These are phyloP conservation scores for Talinum fruticosum DNA, from an alignment of 148 eudicot genomes.

Conservation along the genomic window DNA sequence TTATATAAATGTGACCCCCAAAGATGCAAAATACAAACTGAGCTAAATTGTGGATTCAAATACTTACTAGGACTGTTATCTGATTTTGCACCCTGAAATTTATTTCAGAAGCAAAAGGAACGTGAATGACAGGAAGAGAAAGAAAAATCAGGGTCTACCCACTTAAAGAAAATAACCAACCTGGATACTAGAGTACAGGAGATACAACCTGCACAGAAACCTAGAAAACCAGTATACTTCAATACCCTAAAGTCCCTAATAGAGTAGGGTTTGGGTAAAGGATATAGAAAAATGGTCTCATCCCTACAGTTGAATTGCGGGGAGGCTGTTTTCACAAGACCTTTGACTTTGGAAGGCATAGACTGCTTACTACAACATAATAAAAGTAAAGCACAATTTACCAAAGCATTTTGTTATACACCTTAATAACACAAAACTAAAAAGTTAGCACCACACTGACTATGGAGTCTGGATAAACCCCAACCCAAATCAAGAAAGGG, in stretches of 20 bases:
- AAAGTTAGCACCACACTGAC: too few species aligned
- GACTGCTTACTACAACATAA: neutral
- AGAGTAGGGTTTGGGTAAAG: neutral
- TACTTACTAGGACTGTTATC: conserved; percentile 74
- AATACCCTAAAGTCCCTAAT: neutral
- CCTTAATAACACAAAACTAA: neutral
- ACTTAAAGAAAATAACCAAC: neutral
- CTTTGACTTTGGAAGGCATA: neutral
- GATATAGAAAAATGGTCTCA: too few species aligned
- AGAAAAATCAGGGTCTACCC: conserved; percentile 15
- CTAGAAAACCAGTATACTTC: neutral
- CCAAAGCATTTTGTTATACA: neutral
- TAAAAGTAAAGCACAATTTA: neutral
- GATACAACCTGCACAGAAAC: too few species aligned
- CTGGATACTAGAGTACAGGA: neutral
- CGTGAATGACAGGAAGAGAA: neutral
- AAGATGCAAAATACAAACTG: neutral
- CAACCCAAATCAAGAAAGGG: neutral
- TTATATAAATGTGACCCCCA: neutral
- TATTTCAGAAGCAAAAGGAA: neutral
- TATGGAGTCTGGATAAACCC: too few species aligned
- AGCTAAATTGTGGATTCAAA: neutral
- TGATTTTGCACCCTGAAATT: conserved; percentile 54
- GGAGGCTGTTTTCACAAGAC: neutral
- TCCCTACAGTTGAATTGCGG: neutral